Percentiles rank a stretch among this genome's conserved stretches.
Evolutionary conservation across 108 stramenopile species (phyloP).

Genomic region (Cylindrotheca fusiformis): DNA sequence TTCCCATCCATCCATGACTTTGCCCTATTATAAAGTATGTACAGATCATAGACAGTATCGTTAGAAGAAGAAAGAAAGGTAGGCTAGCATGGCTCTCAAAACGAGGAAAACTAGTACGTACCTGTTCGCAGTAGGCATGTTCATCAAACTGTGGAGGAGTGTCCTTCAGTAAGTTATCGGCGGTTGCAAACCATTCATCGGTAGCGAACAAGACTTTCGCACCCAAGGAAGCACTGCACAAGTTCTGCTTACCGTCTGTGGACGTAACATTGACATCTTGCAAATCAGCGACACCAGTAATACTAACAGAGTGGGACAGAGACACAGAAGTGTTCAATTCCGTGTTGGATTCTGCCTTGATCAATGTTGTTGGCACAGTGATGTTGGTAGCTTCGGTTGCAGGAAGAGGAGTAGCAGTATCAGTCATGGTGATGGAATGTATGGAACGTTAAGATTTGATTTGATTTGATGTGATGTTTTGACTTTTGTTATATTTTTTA

Average conservation of each 20-base stretch:
- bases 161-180: slow-evolving; percentile 73
- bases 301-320: slow-evolving; percentile 14
- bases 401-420: too few relatives aligned
- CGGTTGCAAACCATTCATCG: slow-evolving; percentile 91
- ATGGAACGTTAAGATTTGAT: too few relatives aligned
- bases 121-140: slow-evolving; percentile 75
- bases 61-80: not conserved
- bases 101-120: not conserved
- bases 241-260: slow-evolving; percentile 5
- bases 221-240: slow-evolving; percentile 16
- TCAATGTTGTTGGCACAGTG: not conserved
- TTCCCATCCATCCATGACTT: slow-evolving; percentile 97
- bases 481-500: too few relatives aligned
- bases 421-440: too few relatives aligned
- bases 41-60: too few relatives aligned
- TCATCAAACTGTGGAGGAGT: slow-evolving; percentile 69
- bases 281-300: slow-evolving; percentile 19
- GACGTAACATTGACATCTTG: slow-evolving; percentile 2
- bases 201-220: slow-evolving; percentile 75
- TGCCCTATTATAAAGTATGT: slow-evolving; percentile 55
- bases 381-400: not conserved
- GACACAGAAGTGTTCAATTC: too few relatives aligned
- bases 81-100: not conserved
- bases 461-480: too few relatives aligned
- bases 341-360: slow-evolving; percentile 1